Evolutionary conservation across 176 grass and related monocot genomes (phyloP).

Genomic region (Raddia distichophylla): DNA sequence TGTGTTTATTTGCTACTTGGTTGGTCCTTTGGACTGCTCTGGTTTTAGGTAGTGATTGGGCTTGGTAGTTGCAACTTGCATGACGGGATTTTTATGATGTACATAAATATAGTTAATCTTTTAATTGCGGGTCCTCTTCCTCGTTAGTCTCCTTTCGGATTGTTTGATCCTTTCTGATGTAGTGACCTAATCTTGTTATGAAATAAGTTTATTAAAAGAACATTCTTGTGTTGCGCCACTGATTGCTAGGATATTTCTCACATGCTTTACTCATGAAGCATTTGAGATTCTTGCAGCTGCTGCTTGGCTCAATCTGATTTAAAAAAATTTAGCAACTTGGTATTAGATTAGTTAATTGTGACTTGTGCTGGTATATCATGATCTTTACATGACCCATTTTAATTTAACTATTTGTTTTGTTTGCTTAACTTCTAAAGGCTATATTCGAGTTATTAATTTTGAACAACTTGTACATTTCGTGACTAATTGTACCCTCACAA

Average conservation of each 20-base stretch:
- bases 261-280: not conserved
- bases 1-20: not conserved
- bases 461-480: not conserved
- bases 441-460: not conserved
- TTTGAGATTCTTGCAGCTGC: not conserved
- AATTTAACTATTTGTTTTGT: not conserved
- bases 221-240: not conserved
- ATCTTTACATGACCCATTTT: not conserved
- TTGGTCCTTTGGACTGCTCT: not conserved
- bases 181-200: not conserved
- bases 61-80: not conserved
- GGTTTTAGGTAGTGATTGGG: not conserved
- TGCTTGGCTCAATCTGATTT: not conserved
- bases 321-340: not conserved
- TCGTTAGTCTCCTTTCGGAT: not conserved
- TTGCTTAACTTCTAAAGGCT: not conserved
- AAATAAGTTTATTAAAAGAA: not conserved
- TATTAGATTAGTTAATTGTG: not conserved
- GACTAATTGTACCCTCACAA: slow-evolving; percentile 12
- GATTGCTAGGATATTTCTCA: not conserved
- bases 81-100: not conserved
- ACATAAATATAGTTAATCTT: not conserved
- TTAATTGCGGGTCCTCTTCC: not conserved
- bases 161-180: not conserved
- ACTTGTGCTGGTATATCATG: not conserved